Evolutionary conservation across 306 rosid species (phyloP), one percentile per base, ranked within the genome.

Genomic region (Vicia faba): DNA sequence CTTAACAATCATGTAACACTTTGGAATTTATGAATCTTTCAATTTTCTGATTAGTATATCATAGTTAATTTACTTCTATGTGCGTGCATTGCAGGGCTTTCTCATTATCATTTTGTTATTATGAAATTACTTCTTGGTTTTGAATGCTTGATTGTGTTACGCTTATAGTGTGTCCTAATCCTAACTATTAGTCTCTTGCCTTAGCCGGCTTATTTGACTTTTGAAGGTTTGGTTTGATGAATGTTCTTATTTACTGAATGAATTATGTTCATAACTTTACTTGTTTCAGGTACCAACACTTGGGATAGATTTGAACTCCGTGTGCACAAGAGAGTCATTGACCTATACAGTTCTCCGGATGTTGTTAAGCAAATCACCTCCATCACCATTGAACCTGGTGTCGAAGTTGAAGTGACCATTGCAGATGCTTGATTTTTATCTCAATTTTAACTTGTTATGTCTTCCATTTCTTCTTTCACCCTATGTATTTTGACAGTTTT

Each of bases 321-420:
- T 11, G 96, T 91, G 35, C 97, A 91, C 78, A 91, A 91, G 89
- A 86, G 97, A 57, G 97, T 91, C 41, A 91, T 91, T 1, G 96
- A 91, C 67, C 97, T 91, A 54, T 91, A 84, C 78, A 91, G 97
- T 77, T 91, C 97, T 6, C 92, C 97, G 0, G 97, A 91, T 11
- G 97, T 91, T 28, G 97, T 91, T 36, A 91, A 91, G 85, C 97
- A 91, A 76, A 91, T 91, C 28, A 91, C 97, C 46, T 91, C 97
- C 8, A 91, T 91, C 64, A 88, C 97, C 0, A 91, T 91, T 14
- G 97, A 91, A 79, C 97, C 97, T 2, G 97, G 97, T 72, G 97
- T 91, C 0, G 97, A 91, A 77, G 97, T 91, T 19, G 97, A 91
- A 73, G 97, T 91, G 2, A 91, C 97, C 15, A 91, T 91, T 48